These are phyloP conservation scores for Neurospora sp. DNA, from an alignment of 495 filamentous ascomycete genomes.

Conservation along the genomic window DNA sequence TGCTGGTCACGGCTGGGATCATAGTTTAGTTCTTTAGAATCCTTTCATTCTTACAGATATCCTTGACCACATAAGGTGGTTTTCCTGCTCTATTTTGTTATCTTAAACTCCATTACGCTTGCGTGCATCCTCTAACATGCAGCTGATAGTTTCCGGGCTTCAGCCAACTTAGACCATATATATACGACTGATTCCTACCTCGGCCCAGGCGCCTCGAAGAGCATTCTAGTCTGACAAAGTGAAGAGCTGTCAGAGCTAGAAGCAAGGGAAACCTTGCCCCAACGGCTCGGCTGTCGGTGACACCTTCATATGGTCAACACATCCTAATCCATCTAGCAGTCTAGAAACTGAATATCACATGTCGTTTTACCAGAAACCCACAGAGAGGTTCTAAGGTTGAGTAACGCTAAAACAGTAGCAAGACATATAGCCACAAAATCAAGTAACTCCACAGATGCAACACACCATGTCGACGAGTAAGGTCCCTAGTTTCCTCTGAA, in stretches of 20 bases:
- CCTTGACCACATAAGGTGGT: not conserved
- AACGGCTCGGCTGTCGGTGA: not conserved
- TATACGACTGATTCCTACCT: not conserved
- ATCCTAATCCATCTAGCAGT: not conserved
- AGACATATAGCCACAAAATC: not conserved
- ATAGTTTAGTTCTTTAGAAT: not conserved
- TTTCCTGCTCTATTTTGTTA: not conserved
- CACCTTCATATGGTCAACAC: not conserved
- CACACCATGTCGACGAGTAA: not conserved
- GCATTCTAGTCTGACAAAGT: not conserved
- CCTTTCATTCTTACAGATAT: not conserved
- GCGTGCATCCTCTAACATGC: not conserved
- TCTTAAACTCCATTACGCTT: not conserved
- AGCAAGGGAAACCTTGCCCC: not conserved
- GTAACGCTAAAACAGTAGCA: not conserved
- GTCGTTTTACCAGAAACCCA: not conserved
- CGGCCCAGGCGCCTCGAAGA: not conserved
- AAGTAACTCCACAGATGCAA: not conserved
- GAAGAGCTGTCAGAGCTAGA: not conserved
- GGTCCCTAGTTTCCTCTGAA: slow-evolving; percentile 52
- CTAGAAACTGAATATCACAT: not conserved
- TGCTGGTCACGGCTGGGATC: not conserved
- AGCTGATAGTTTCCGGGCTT: not conserved
- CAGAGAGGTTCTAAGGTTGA: not conserved
- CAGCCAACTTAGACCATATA: not conserved